A percentile compares a stretch with the other conserved stretches of the same genome.
Conservation (phyloP, 129 eudicot species). For the Flaveria robusta region DNA sequence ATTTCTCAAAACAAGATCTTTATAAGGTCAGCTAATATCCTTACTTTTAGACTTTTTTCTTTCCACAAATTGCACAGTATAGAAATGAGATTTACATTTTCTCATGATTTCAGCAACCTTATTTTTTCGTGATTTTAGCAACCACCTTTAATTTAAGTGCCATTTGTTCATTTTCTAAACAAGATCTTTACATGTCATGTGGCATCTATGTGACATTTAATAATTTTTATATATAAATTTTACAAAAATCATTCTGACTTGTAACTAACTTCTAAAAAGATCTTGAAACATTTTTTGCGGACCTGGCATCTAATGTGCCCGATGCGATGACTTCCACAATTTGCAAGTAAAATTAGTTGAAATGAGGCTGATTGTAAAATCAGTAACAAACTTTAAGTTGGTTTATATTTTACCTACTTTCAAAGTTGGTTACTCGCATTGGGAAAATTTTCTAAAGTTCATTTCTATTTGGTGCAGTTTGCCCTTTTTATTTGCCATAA, state of each 20-base stretch:
- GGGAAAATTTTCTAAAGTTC: too few species aligned
- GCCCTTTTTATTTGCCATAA: neutral
- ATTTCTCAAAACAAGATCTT: slow-evolving; percentile 80
- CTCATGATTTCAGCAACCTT: neutral
- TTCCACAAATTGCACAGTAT: neutral
- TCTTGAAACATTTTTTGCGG: neutral
- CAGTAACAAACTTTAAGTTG: neutral
- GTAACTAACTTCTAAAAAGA: neutral
- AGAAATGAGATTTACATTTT: neutral
- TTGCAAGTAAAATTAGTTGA: neutral
- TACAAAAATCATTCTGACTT: neutral
- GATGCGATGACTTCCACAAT: neutral
- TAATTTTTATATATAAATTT: neutral
- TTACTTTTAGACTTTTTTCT: neutral
- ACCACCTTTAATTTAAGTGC: neutral
- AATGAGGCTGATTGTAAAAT: too few species aligned
- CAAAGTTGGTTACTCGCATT: too few species aligned
- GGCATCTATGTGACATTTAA: neutral
- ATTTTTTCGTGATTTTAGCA: neutral
- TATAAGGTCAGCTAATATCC: slow-evolving; percentile 54
- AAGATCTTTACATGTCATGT: neutral
- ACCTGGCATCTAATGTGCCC: neutral
- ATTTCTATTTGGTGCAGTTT: neutral
- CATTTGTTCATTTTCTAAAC: neutral
- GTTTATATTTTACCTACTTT: too few species aligned